Evolutionary conservation across 2,329 filamentous ascomycete genomes (phyloP), one percentile per base, ranked within the genome.

Genomic region (Sporothrix variecibatus): DNA sequence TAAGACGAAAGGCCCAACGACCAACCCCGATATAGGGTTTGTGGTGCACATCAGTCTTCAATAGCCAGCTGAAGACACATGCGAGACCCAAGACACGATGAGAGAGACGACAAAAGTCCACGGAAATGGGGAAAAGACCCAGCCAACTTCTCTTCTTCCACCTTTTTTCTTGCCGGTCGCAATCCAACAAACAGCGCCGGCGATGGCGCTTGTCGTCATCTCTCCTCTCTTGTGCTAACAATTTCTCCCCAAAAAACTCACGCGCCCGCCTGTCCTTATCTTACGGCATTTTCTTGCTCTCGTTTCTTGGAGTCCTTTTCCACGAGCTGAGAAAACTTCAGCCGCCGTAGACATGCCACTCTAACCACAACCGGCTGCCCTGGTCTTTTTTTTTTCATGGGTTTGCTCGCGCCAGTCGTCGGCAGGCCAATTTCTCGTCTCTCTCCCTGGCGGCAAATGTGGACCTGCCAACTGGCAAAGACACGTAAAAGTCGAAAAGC

Each of bases 391-490:
- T 8, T 23, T 6, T 34, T n/a, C 28, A 34, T 60, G n/a, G n/a
- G n/a, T 64, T 67, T 28, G 28, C 26, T 20, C 17, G 56, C 28
- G 26, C 38, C 3, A 1, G 6, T 43, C 38, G 64, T 49, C 62
- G 34, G 51, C 68, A 43, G 51, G 34, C 31, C 67, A 69, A 53
- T 71, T 40, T 40, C 51, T 26, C 34, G 8, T 3, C 4, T 20
- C 12, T 38, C 49, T 72, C 70, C 70, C 70, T 72, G 56, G 70
- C 56, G 56, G 58, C 70, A 64, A 64, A 72, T 72, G 70, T 71
- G 68, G 68, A 40, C 17, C 62, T 49, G 67, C 46, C 46, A 56
- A 56, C 49, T 23, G 31, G 31, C 31, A 56, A 53, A 34, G 34
- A 34, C 34, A 34, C 34, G 34, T 8, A 34, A 34, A 34, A 56